Base-by-base conservation (phyloP, 2,329 filamentous ascomycete genomes). In the Pseudocercospora musae region DNA sequence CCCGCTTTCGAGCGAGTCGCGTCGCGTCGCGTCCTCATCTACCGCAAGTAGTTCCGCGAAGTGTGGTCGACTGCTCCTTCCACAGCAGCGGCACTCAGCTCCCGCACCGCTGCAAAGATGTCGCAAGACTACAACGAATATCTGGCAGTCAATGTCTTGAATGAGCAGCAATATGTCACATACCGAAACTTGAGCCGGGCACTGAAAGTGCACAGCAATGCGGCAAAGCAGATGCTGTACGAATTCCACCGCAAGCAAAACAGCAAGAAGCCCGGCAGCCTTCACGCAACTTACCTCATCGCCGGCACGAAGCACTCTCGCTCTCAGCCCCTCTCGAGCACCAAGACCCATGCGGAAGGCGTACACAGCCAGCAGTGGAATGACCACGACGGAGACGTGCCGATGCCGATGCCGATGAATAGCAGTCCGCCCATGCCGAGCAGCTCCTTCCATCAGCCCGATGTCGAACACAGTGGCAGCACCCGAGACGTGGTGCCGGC, bases 221-320 rank as follows among this genome's bases (percentile, higher is more conserved):
- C 85, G 48, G 95, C 95, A 11, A 99, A 99, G 78, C 88, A 93
- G 93, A 96, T 79, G 68, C 85, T 76, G 63, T 61, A 29, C 25
- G 90, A 96, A 31, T 98, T 96, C 69, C 86, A 97, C 75, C 82
- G 84, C 65, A 85, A 82, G 60, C 90, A 96, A 74, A 96, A 92
- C 76, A 82, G 80, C 59, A 91, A 89, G 75, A 89, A 87, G 64
- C 83, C 89, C 0, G 84, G 86, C 21, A 88, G 87, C 25, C 81
- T 97, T n/a, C 86, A 96, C 78, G 95, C 94, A 49, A 97, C 92
- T n/a, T 99, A 97, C 77, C 80, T 97, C 54, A 74, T 99, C 50
- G 89, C 88, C 56, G 95, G 94, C 42, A 84, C 80, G 21, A 89
- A 85, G 71, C 59, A 81, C 77, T 58, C 71, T 72, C 15, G 81